These are phyloP conservation scores for Centrapalus pauciflorus DNA, from an alignment of 129 eudicot genomes.

Conservation along the genomic window DNA sequence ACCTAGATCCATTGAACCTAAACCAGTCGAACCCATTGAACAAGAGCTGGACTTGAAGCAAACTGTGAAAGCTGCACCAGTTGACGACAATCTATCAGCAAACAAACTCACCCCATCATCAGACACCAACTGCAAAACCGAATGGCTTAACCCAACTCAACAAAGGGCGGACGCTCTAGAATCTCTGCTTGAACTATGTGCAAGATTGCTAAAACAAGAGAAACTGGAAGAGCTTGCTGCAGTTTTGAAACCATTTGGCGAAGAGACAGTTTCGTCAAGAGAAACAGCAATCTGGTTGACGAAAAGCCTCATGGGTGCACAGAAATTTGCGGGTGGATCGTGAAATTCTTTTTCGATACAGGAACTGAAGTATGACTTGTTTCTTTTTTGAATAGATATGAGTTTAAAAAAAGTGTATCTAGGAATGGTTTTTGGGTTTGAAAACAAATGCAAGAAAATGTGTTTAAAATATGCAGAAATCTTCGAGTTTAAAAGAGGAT, in stretches of 20 bases:
- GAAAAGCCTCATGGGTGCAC: slow-evolving; percentile 72
- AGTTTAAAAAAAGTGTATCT: slow-evolving; percentile 11
- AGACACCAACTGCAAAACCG: slow-evolving; percentile 30
- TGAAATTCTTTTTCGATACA: slow-evolving; percentile 5
- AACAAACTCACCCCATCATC: slow-evolving; percentile 16
- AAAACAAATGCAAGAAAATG: slow-evolving; percentile 16
- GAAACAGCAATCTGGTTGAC: slow-evolving; percentile 99
- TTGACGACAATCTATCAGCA: slow-evolving; percentile 14
- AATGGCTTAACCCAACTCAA: slow-evolving; percentile 36
- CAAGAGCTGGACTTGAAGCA: slow-evolving; percentile 15
- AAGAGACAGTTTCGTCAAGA: slow-evolving; percentile 86
- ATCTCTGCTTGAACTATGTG: slow-evolving; percentile 84
- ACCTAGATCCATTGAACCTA: slow-evolving; percentile 20
- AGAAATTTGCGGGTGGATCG: slow-evolving; percentile 44
- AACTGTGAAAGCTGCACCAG: slow-evolving; percentile 25
- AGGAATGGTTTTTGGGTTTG: slow-evolving; percentile 23
- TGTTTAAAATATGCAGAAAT: too few relatives aligned
- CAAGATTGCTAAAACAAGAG: slow-evolving; percentile 73
- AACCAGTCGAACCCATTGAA: slow-evolving; percentile 12
- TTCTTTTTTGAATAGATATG: slow-evolving; percentile 6
- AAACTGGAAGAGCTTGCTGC: slow-evolving; percentile 87
- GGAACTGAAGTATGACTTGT: background rate
- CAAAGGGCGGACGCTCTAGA: slow-evolving; percentile 87
- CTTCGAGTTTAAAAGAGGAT: slow-evolving; percentile 22
- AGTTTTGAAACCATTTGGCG: slow-evolving; percentile 87